Conservation (phyloP, 768 basidiomycete genomes). For the Phlegmacium glaucopus region DNA sequence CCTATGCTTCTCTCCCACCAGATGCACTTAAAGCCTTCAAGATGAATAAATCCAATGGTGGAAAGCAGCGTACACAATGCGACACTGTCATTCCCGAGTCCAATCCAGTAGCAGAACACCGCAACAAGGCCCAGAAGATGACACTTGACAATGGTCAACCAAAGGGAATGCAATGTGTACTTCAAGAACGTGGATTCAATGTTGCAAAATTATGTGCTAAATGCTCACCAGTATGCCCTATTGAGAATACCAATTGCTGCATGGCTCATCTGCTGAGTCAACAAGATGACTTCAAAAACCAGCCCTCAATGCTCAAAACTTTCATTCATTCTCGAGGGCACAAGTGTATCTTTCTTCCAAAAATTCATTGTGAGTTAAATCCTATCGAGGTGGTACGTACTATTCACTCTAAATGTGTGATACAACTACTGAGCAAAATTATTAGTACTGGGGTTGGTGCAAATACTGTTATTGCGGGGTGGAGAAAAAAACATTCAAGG, state of each 20-base stretch:
- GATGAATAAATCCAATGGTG: slow-evolving; percentile 40
- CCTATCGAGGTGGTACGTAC: no score
- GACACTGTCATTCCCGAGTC: slow-evolving; percentile 35
- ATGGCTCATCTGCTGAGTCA: slow-evolving; percentile 33
- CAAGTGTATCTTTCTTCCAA: no score
- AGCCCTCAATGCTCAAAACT: slow-evolving; percentile 26
- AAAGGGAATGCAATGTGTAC: slow-evolving; percentile 32
- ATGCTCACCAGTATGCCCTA: slow-evolving; percentile 34
- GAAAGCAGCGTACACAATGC: slow-evolving; percentile 30
- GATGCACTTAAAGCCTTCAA: slow-evolving; percentile 39
- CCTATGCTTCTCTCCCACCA: slow-evolving; percentile 32
- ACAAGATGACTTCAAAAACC: slow-evolving; percentile 38
- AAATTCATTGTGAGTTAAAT: no score
- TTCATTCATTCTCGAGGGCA: no score
- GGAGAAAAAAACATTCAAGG: slow-evolving; percentile 26
- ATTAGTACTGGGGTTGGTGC: slow-evolving; percentile 35
- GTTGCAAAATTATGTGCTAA: slow-evolving; percentile 28
- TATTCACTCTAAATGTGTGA: no score
- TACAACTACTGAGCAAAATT: no score
- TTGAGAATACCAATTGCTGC: slow-evolving; percentile 29
- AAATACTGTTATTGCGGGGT: slow-evolving; percentile 34
- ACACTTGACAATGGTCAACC: slow-evolving; percentile 22
- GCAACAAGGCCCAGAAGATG: slow-evolving; percentile 34
- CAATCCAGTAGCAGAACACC: slow-evolving; percentile 24
- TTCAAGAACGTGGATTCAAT: slow-evolving; percentile 39